Percentiles rank a stretch among this genome's conserved stretches.
These are phyloP conservation scores for Firmiana major DNA, from an alignment of 345 rosid genomes.

Conservation along the genomic window DNA sequence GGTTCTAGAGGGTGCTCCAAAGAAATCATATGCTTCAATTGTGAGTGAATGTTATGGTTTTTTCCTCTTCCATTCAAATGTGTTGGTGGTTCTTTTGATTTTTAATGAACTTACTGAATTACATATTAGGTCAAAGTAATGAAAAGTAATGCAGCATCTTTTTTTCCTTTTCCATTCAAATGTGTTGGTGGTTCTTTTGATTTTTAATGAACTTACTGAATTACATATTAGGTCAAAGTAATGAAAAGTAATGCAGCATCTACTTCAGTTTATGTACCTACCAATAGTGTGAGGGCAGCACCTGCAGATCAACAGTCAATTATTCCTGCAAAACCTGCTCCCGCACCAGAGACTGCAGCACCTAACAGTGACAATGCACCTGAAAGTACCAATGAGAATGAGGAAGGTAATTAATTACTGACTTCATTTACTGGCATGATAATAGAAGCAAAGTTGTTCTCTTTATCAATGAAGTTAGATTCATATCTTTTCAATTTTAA, in stretches of 20 bases:
- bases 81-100: conserved; percentile 14
- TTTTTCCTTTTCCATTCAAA: too few relatives aligned
- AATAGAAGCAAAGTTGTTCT: not conserved
- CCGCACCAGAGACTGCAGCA: conserved; percentile 26
- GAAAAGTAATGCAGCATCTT: conserved; percentile 32
- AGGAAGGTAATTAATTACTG: conserved; percentile 44
- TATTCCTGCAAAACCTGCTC: conserved; percentile 37
- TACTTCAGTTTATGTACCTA: conserved; percentile 35
- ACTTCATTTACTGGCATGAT: not conserved
- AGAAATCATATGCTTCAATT: conserved; percentile 67
- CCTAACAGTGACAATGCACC: conserved; percentile 28
- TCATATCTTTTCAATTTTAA: not conserved
- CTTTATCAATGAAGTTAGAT: not conserved
- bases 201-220: not conserved
- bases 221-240: conserved; percentile 48
- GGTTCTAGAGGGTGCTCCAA: conserved; percentile 56
- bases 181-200: too few relatives aligned
- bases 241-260: conserved; percentile 33
- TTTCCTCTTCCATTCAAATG: conserved; percentile 5
- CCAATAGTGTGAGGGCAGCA: conserved; percentile 29
- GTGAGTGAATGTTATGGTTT: conserved; percentile 41
- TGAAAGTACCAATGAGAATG: conserved; percentile 39
- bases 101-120: not conserved
- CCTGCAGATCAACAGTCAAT: conserved; percentile 30
- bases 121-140: conserved; percentile 50